Base-by-base conservation (phyloP, 2,329 filamentous ascomycete genomes). In the Teratosphaeria epicoccoides region DNA sequence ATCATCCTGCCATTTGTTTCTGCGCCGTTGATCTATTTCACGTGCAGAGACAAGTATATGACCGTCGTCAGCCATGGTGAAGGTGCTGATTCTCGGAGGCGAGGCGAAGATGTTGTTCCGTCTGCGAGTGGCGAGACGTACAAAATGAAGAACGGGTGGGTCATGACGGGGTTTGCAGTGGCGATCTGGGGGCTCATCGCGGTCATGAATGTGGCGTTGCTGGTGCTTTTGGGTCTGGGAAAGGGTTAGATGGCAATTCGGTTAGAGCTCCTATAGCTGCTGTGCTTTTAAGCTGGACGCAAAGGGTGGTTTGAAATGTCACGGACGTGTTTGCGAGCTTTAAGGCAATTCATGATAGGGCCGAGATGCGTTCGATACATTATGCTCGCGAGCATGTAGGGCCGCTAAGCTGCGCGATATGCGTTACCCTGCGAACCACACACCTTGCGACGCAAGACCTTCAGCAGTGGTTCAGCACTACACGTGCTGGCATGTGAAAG, bases 11-110 rank as follows among this genome's bases (percentile, higher is more conserved):
- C 88, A 0, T 90, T 95, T 63, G 80, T 91, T n/a, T 82, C 80
- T 1, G 86, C 87, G 1, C 88, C 88, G 1, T 71, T 95, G 26
- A 84, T 95, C 51, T 94, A 86, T 70, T 94, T 94, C 62, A 95
- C 88, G 0, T 87, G 85, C 60, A 77, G 84, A 43, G 79, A 82
- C 58, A 81, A 81, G 63, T 93, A 85, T 69, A 95, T 95, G 88
- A 87, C 81, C 7, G 84, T 87, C 5, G 55, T 57, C 25, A 58
- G 56, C n/a, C 44, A 17, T 20, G 29, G 9, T 48, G 20, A 26
- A 11, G 46, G 20, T n/a, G 17, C 4, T 24, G 33, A n/a, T n/a
- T 2, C 17, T 10, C 17, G 10, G n/a, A 23, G 17, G 22, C 47
- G 6, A 40, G 5, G 48, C 44, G 14, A 49, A 17, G 25, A 55